These are phyloP conservation scores for Phytopythium kandeliae DNA, from an alignment of 352 stramenopile genomes.

Conservation along the genomic window DNA sequence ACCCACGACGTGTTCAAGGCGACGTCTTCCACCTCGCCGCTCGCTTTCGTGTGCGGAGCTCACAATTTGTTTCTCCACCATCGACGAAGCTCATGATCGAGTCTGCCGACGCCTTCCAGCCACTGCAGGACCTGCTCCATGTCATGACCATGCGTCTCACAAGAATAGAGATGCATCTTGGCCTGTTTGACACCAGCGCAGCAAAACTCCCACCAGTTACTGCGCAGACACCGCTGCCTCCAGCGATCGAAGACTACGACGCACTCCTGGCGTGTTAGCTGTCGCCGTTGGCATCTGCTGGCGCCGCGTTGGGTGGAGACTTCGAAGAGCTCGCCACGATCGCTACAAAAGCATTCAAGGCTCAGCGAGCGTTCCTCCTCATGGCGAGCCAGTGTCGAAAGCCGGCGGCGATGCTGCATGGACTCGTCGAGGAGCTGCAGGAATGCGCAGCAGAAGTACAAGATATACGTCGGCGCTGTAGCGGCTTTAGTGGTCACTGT, in stretches of 20 bases:
- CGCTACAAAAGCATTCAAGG: slow-evolving; percentile 84
- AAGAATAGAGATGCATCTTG: slow-evolving; percentile 71
- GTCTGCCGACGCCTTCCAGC: slow-evolving; percentile 68
- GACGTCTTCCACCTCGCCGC: too few species aligned
- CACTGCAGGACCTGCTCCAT: slow-evolving; percentile 80
- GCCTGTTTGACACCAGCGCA: slow-evolving; percentile 25
- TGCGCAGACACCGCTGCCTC: slow-evolving; percentile 34
- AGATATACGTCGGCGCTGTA: slow-evolving; percentile 72
- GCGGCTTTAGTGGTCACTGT: slow-evolving; percentile 79
- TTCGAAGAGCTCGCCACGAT: slow-evolving; percentile 76
- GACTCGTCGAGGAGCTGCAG: slow-evolving; percentile 72
- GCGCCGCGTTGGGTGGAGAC: slow-evolving; percentile 79
- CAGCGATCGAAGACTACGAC: slow-evolving; percentile 88
- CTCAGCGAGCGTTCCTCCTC: slow-evolving; percentile 89
- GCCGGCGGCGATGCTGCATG: slow-evolving; percentile 62
- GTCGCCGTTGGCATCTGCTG: slow-evolving; percentile 72
- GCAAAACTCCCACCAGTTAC: slow-evolving; percentile 3
- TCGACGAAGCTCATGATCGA: slow-evolving; percentile 7
- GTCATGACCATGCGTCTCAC: slow-evolving; percentile 71
- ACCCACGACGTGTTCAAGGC: too few species aligned
- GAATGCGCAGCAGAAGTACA: slow-evolving; percentile 78
- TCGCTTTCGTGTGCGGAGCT: too few species aligned
- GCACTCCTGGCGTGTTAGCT: slow-evolving; percentile 81
- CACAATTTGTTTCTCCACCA: too few species aligned
- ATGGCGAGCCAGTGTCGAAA: slow-evolving; percentile 93